Base-by-base conservation (phyloP, 129 eudicot species). In the Helianthus tuberosus region DNA sequence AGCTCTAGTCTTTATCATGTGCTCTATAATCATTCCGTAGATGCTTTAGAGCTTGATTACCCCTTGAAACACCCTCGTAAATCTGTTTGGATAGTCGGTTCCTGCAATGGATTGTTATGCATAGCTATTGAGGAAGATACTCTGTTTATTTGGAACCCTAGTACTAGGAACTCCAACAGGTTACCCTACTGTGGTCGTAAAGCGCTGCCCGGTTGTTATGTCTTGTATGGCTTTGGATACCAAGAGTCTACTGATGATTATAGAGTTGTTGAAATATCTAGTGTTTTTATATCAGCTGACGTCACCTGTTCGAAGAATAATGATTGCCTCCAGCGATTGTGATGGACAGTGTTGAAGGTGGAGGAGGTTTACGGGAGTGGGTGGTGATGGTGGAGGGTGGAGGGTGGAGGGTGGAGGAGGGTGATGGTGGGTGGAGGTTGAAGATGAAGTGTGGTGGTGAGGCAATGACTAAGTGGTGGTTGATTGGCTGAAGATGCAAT, bases 121-220 rank as follows among this genome's bases (percentile, higher is more conserved):
- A 46, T 87, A 11, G 80, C 84, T 10, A 75, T 80, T 4, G 83
- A 82, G 9, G 88, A 87, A 5, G 77, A 72, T 11, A 73, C 67
- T 10, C 0, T 82, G 54, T 80, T 82, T 71, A 46, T 89, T 15
- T 89, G 96, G 96, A 89, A 89, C 80, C 96, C 96, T 10, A 49
- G 80, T 14, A 82, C 79, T 16, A 53, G 90, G 36, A 63, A 20
- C 16, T 83, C 84, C 0, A 78, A 58, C 4, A 75, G 51, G n/a
- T 58, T 89, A 64, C 85, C 88, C 0, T 51, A 47, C 17, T 64
- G 54, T 27, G 82, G 57, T 0, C 48, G 77, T 52, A 67, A 71
- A 15, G 4, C 74, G 71, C 38, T 43, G 65, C 15, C 16, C 0
- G 11, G 73, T 68, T 63, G 78, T 48, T 49, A 50, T 73, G 13